A percentile compares a stretch with the other conserved stretches of the same genome.
Evolutionary conservation across 208 protist species (phyloP).

Genomic region (Crithidia acanthocephali): DNA sequence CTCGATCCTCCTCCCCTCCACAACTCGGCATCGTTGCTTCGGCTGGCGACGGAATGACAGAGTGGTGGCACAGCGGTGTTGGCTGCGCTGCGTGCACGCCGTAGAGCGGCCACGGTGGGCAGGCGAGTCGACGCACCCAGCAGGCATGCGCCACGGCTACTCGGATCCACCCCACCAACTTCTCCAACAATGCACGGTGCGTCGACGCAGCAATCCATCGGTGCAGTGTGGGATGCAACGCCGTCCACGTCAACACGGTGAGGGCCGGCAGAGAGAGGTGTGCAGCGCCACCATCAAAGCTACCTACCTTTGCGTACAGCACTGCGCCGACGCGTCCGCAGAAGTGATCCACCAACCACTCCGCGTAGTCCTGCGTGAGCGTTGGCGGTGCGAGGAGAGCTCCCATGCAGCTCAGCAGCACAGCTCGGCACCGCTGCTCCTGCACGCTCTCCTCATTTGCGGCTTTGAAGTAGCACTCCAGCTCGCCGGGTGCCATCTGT

Average conservation of each 20-base stretch:
- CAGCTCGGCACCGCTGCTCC: slow-evolving; percentile 15
- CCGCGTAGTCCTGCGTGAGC: slow-evolving; percentile 30
- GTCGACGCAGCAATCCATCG: slow-evolving; percentile 2
- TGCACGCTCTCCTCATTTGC: not conserved
- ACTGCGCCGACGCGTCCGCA: slow-evolving; percentile 47
- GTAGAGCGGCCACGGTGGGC: slow-evolving; percentile 21
- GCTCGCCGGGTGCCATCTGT: slow-evolving; percentile 24
- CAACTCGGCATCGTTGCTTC: not conserved
- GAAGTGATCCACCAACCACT: slow-evolving; percentile 65
- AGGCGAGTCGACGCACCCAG: not conserved
- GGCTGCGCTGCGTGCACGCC: slow-evolving; percentile 21
- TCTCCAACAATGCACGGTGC: not conserved
- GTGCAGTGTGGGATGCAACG: slow-evolving; percentile 46
- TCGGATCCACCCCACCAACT: slow-evolving; percentile 15
- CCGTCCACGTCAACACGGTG: slow-evolving; percentile 46
- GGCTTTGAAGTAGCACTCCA: slow-evolving; percentile 45
- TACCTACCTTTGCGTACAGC: slow-evolving; percentile 55
- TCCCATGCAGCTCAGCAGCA: slow-evolving; percentile 54
- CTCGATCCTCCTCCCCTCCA: not conserved
- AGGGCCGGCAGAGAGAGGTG: slow-evolving; percentile 43
- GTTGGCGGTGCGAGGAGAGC: slow-evolving; percentile 49
- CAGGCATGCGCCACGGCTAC: slow-evolving; percentile 19
- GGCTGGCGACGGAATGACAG: not conserved
- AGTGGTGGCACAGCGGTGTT: slow-evolving; percentile 3
- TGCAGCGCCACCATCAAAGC: slow-evolving; percentile 40